Conservation (phyloP, 495 filamentous ascomycete genomes). For the Stereocaulon alpinum region DNA sequence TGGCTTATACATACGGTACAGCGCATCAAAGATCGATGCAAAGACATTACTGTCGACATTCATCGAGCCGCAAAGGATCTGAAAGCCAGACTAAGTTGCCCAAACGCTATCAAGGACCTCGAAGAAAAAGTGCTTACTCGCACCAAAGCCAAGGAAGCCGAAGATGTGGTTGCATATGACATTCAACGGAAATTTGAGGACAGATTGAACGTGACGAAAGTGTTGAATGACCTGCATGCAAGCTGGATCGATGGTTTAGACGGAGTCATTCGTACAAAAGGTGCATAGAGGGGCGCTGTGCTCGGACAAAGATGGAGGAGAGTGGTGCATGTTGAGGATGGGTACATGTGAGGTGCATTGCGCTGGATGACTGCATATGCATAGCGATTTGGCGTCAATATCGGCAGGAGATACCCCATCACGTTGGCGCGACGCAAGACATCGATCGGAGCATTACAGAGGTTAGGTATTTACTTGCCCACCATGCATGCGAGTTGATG, state of each 20-base stretch:
- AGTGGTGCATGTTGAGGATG: not conserved
- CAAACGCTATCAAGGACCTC: conserved; percentile 1
- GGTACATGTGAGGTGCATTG: not conserved
- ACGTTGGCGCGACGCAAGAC: not conserved
- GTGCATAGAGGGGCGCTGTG: not conserved
- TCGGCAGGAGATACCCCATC: conserved; percentile 6
- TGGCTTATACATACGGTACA: conserved; percentile 1
- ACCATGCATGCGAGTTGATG: not conserved
- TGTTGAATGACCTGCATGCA: conserved; percentile 8
- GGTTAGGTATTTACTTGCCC: not conserved
- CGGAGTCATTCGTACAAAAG: conserved; percentile 11
- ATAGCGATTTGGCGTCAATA: not conserved
- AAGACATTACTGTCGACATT: not conserved
- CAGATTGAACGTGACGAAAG: not conserved
- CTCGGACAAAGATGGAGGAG: not conserved
- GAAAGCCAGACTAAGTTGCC: not conserved
- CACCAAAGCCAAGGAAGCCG: not conserved
- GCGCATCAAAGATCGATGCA: not conserved
- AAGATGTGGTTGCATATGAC: conserved; percentile 7
- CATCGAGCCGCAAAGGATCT: not conserved
- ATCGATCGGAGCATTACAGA: not conserved
- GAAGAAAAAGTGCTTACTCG: not conserved
- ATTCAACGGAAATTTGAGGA: conserved; percentile 1
- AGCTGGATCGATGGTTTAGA: conserved; percentile 20
- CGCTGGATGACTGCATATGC: not conserved